These are phyloP conservation scores for Rhodamnia argentea DNA, from an alignment of 345 rosid species.

Conservation along the genomic window DNA sequence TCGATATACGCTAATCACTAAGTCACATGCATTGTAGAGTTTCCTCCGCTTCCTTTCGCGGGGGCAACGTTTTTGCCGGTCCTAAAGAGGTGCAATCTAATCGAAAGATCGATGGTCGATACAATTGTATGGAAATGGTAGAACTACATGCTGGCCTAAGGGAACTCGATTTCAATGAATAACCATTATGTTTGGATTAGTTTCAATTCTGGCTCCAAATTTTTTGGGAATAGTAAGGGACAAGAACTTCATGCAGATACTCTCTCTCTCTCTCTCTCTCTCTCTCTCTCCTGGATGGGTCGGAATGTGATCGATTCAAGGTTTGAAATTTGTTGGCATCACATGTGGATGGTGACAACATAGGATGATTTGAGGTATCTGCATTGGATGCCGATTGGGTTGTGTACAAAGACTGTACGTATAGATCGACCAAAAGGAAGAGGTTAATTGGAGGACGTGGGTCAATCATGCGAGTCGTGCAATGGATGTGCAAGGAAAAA, in stretches of 20 bases:
- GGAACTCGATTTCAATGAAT: background rate
- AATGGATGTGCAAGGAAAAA: conserved; percentile 18
- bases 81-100: background rate
- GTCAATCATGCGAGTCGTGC: conserved; percentile 21
- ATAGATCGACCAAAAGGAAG: background rate
- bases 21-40: background rate
- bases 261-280: background rate
- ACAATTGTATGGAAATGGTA: background rate
- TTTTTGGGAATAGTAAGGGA: background rate
- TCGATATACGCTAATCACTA: background rate
- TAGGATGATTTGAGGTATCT: background rate
- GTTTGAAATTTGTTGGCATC: conserved; percentile 13
- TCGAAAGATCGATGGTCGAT: background rate
- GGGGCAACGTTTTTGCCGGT: background rate
- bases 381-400: conserved; percentile 34
- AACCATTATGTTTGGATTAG: background rate
- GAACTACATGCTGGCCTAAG: background rate
- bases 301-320: background rate
- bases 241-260: background rate
- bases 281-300: background rate
- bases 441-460: background rate
- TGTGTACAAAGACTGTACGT: conserved; percentile 1
- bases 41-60: background rate
- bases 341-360: conserved; percentile 7
- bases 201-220: background rate